Conservation (phyloP, 768 basidiomycete species). For the Termitomyces sp. region DNA sequence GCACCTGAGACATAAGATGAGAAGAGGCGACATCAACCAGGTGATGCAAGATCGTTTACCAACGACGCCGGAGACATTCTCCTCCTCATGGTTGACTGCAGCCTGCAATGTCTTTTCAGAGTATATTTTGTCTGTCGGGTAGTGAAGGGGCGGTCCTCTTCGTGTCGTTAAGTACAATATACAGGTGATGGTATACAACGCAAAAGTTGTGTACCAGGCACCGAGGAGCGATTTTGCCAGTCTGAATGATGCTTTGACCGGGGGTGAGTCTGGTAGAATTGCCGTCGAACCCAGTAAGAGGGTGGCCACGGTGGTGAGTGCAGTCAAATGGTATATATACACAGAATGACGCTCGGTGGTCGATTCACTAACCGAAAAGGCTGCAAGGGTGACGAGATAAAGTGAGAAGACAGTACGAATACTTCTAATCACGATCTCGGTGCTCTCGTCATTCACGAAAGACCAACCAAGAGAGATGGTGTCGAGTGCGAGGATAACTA, state of each 20-base stretch:
- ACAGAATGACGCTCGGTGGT: conserved; percentile 36
- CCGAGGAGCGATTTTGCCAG: conserved; percentile 18
- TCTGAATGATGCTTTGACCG: conserved; percentile 22
- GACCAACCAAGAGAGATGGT: conserved; percentile 54
- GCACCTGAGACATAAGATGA: conserved; percentile 31
- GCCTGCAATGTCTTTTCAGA: conserved; percentile 59
- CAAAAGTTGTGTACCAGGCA: conserved; percentile 52
- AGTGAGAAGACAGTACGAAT: conserved; percentile 52
- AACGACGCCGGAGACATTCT: conserved; percentile 70
- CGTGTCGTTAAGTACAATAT: conserved; percentile 49
- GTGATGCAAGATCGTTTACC: conserved; percentile 26
- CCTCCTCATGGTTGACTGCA: conserved; percentile 55
- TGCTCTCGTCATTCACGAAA: conserved; percentile 23
- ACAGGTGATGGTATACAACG: conserved; percentile 42
- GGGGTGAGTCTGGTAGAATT: conserved; percentile 48
- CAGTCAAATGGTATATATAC: conserved; percentile 57
- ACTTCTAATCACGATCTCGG: conserved; percentile 30
- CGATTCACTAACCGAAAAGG: conserved; percentile 45
- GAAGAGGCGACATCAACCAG: background rate
- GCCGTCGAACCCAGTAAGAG: conserved; percentile 40
- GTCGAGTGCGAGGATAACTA: conserved; percentile 43
- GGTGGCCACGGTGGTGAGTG: conserved; percentile 45
- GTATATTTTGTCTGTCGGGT: conserved; percentile 70
- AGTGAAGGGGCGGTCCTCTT: conserved; percentile 71
- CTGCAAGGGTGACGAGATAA: conserved; percentile 52